Evolutionary conservation across 495 filamentous ascomycete genomes (phyloP).

Genomic region (Filosporella fistucella): DNA sequence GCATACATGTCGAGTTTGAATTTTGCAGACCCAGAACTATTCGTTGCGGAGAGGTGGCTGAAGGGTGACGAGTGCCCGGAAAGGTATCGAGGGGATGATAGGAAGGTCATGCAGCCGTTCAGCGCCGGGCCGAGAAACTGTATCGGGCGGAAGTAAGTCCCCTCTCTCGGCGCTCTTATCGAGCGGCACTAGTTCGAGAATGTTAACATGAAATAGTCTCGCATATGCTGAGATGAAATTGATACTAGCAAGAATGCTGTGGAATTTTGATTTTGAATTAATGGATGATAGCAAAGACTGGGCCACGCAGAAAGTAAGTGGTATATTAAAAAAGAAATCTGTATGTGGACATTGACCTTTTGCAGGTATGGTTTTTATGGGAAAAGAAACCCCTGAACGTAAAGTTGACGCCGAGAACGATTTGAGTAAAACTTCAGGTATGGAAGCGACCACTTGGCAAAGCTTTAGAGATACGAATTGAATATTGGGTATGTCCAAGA

Average conservation of each 20-base stretch:
- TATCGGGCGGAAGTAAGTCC: conserved; percentile 51
- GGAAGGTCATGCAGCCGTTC: conserved; percentile 50
- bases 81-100: conserved; percentile 36
- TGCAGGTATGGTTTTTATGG: too few relatives aligned
- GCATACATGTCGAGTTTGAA: conserved; percentile 28
- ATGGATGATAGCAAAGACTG: conserved; percentile 35
- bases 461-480: too few relatives aligned
- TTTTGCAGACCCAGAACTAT: conserved; percentile 39
- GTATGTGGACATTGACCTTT: neutral
- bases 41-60: conserved; percentile 34
- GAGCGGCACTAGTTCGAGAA: neutral
- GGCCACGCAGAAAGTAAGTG: conserved; percentile 8
- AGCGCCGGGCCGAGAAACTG: conserved; percentile 55
- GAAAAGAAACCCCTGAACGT: too few relatives aligned
- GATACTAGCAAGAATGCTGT: conserved; percentile 48
- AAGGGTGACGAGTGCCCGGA: neutral
- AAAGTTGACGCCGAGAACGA: too few relatives aligned
- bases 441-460: too few relatives aligned
- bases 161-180: too few relatives aligned
- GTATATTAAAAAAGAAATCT: too few relatives aligned
- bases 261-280: conserved; percentile 48
- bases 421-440: too few relatives aligned
- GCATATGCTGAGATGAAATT: conserved; percentile 50
- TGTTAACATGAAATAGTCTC: conserved; percentile 32
- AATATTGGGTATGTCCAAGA: too few relatives aligned